Conservation (phyloP, 139 green algal genomes). For the Pleodorina starrii region DNA sequence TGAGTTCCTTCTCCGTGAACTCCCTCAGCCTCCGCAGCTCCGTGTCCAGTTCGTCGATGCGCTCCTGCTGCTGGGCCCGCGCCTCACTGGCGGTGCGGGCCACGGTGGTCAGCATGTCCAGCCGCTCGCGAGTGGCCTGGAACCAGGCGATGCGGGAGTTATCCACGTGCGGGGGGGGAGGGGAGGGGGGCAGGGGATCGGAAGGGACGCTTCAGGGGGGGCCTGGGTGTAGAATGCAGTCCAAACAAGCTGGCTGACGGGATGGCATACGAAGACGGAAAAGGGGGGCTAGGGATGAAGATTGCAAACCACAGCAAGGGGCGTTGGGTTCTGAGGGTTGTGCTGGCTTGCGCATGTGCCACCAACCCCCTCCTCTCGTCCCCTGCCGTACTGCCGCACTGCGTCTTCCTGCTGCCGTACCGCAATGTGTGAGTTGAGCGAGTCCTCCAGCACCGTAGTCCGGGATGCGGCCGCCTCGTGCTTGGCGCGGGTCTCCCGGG, state of each 20-base stretch:
- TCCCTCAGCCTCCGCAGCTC: slow-evolving; percentile 7
- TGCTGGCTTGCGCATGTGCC: too few relatives aligned
- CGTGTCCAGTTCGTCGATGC: slow-evolving; percentile 56
- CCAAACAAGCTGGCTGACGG: neutral
- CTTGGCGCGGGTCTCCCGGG: slow-evolving; percentile 19
- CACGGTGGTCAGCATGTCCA: slow-evolving; percentile 59
- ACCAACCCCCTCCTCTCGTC: too few relatives aligned
- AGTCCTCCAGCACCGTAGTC: slow-evolving; percentile 53
- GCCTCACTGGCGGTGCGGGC: slow-evolving; percentile 49
- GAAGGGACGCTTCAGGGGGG: neutral
- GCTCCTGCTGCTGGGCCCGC: slow-evolving; percentile 45
- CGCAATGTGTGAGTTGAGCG: slow-evolving; percentile 18
- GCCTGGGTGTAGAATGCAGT: neutral
- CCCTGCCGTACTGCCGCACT: too few relatives aligned
- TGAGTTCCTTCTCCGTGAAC: slow-evolving; percentile 35
- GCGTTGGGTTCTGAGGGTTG: too few relatives aligned
- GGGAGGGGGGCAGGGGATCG: neutral
- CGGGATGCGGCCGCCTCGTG: slow-evolving; percentile 38
- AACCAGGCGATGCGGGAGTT: too few relatives aligned
- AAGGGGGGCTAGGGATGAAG: neutral
- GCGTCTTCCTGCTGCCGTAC: too few relatives aligned
- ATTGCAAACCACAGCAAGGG: too few relatives aligned
- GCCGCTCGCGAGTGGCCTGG: slow-evolving; percentile 58
- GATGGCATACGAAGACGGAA: neutral
- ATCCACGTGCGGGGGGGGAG: too few relatives aligned